Base-by-base conservation (phyloP, 2,329 filamentous ascomycete genomes). In the Verticillium nonalfalfae region DNA sequence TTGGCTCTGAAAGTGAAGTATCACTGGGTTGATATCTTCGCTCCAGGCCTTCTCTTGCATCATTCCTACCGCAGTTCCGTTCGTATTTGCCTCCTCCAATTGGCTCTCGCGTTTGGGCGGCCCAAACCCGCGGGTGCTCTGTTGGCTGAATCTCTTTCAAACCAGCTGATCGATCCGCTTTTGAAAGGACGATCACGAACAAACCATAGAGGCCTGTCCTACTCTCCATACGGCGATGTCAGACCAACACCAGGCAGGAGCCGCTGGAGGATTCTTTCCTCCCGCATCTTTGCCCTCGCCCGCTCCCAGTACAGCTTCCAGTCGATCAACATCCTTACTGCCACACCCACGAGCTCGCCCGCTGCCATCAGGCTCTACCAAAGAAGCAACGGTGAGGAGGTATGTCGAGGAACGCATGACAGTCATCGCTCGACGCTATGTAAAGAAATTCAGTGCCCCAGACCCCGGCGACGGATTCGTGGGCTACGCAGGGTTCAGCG, bases 401-500 rank as follows among this genome's bases (percentile, higher is more conserved):
- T 87, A 83, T 66, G 78, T 85, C 6, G 81, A 85, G 52, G 77
- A 80, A 7, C 78, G 78, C 11, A 72, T 88, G 15, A 69, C 84
- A 56, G 74, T 82, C 64, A 77, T 84, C 11, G 84, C 80, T 7
- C 80, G 85, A 6, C 82, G 84, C 40, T 88, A 83, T 61, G 79
- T 86, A 52, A 88, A 87, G 74, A 87, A 86, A 67, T 81, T 82
- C 60, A 78, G 78, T 52, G 71, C 75, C 0, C 71, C 76, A 0
- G 76, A 80, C 40, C 75, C 76, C 3, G 75, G 69, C 4, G 82
- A 85, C 62, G 74, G 79, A 13, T 73, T 83, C 2, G 71, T 77
- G 2, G 84, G 83, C 26, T 87, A 85, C 69, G 74, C 79, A 60
- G 84, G 75, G 59, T 90, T 94, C 72, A 80, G 78, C 58, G 88